Percentiles rank a stretch among this genome's conserved stretches.
These are phyloP conservation scores for Microascus cirrosus DNA, from an alignment of 2,329 filamentous ascomycete species.

Conservation along the genomic window DNA sequence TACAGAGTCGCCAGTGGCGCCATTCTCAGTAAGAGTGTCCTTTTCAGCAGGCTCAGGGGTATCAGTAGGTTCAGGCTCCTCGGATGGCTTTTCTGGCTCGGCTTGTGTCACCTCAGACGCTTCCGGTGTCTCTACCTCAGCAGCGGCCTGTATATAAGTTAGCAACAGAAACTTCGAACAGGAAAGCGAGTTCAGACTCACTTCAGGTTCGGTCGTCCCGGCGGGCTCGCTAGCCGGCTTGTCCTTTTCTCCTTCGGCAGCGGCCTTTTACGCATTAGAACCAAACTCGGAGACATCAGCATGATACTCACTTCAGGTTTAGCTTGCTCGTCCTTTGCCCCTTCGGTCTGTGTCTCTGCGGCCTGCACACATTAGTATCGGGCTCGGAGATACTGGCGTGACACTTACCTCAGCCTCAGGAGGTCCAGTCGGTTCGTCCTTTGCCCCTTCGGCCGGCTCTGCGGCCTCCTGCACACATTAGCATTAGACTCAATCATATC, in stretches of 20 bases:
- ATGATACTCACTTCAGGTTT: not conserved
- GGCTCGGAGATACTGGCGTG: too few relatives aligned
- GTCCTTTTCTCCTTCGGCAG: not conserved
- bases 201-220: not conserved
- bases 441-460: not conserved
- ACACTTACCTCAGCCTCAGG: not conserved
- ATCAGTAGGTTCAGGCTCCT: not conserved
- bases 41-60: not conserved
- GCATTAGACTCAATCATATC: too few relatives aligned
- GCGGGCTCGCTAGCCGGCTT: too few relatives aligned
- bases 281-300: not conserved
- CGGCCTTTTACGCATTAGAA: not conserved
- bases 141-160: not conserved
- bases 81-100: not conserved
- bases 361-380: too few relatives aligned
- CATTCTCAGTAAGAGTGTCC: not conserved
- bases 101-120: not conserved
- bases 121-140: not conserved
- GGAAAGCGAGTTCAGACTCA: not conserved
- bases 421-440: not conserved
- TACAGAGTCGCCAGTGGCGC: not conserved
- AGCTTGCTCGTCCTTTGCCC: not conserved
- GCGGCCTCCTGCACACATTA: too few relatives aligned
- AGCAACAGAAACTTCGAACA: not conserved
- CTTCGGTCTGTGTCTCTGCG: not conserved